A percentile compares a stretch with the other conserved stretches of the same genome.
Evolutionary conservation across 1,139 yeast genomes (phyloP).

Genomic region (Torulaspora pretoriensis): DNA sequence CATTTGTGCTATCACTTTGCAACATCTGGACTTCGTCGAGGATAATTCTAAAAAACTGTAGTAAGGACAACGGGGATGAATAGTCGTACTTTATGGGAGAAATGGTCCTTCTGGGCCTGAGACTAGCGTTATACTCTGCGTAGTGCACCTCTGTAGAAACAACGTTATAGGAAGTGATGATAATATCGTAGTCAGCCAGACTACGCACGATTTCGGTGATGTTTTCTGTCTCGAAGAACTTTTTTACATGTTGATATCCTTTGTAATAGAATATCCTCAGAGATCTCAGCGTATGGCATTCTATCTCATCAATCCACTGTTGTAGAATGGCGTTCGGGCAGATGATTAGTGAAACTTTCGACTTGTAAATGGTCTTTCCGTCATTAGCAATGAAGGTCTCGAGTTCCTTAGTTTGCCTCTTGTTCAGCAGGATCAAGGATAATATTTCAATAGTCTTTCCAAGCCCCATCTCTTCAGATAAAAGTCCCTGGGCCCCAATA

Average conservation of each 20-base stretch:
- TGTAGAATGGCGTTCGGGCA: slow-evolving; percentile 78
- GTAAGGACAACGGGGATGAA: slow-evolving; percentile 74
- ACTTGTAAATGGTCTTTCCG: slow-evolving; percentile 41
- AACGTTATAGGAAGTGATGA: slow-evolving; percentile 70
- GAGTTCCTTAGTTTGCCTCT: slow-evolving; percentile 33
- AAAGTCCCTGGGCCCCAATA: slow-evolving; percentile 57
- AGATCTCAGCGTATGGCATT: slow-evolving; percentile 43
- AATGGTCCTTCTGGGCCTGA: slow-evolving; percentile 47
- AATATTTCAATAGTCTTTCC: slow-evolving; percentile 89
- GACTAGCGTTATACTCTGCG: slow-evolving; percentile 64
- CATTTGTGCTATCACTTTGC: slow-evolving; percentile 64
- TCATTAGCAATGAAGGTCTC: slow-evolving; percentile 13
- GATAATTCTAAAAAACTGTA: slow-evolving; percentile 88
- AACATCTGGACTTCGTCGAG: slow-evolving; percentile 96
- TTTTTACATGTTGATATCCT: slow-evolving; percentile 50
- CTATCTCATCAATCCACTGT: slow-evolving; percentile 81
- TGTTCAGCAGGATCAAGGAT: slow-evolving; percentile 58
- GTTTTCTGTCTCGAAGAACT: slow-evolving; percentile 25
- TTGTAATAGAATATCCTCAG: slow-evolving; percentile 57
- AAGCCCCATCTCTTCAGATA: slow-evolving; percentile 95
- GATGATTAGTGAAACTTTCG: slow-evolving; percentile 72
- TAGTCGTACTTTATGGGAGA: slow-evolving; percentile 43
- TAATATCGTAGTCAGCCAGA: slow-evolving; percentile 60
- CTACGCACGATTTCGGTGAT: slow-evolving; percentile 42
- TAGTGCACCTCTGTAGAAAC: slow-evolving; percentile 75